phyloP scores from a whole-genome alignment of 306 rosid genomes.

The Gastrolobium villosum region DNA sequence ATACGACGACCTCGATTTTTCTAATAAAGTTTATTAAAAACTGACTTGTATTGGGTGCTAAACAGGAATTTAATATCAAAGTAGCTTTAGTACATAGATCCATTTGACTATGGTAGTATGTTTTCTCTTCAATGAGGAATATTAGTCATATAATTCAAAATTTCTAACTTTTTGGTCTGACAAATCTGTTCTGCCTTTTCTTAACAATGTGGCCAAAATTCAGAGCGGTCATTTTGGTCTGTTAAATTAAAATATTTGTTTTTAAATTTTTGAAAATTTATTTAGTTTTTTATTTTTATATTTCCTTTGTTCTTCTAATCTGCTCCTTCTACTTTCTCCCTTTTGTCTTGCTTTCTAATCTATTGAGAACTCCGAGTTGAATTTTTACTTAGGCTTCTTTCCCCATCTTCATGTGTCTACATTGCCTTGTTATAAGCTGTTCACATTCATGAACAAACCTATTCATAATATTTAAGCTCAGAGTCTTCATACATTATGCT shows the following conservation, averaged over 20 bases:
- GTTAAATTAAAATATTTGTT: neutral
- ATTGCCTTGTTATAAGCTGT: constrained; percentile 21
- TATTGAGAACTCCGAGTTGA: neutral
- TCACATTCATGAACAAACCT: neutral
- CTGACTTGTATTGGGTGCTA: constrained; percentile 12
- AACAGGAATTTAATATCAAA: constrained; percentile 13
- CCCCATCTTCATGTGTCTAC: neutral
- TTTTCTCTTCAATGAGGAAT: neutral
- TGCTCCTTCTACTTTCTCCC: neutral
- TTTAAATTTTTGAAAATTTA: too few species aligned
- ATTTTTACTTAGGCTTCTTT: neutral
- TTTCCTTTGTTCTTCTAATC: neutral
- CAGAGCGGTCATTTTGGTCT: neutral
- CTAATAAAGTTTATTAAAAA: constrained; percentile 21
- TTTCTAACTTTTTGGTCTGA: neutral
- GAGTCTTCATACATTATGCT: constrained; percentile 7
- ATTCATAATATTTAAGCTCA: constrained; percentile 1
- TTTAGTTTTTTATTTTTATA: neutral
- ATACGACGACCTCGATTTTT: constrained; percentile 27
- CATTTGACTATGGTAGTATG: constrained; percentile 12
- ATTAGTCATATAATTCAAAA: neutral
- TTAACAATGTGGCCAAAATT: neutral
- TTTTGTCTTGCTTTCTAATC: neutral
- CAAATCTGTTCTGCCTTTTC: neutral
- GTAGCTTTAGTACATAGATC: constrained; percentile 29